These are phyloP conservation scores for Lodderomyces parapsilosis DNA, from an alignment of 1,139 yeast species.

Conservation along the genomic window DNA sequence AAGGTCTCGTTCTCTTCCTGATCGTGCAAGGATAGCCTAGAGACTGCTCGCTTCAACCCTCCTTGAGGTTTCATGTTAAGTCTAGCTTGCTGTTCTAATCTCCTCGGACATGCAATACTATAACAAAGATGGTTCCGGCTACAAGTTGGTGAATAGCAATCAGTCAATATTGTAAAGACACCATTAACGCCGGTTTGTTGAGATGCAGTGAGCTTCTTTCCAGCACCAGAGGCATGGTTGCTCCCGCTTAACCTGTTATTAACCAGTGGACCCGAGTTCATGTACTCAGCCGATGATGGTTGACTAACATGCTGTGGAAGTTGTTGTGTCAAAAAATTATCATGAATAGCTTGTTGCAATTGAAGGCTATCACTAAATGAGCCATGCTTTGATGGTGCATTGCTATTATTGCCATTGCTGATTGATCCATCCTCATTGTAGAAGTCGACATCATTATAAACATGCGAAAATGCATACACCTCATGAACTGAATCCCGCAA, in stretches of 20 bases:
- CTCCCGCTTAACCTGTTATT: constrained; percentile 2
- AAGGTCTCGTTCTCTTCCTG: constrained; percentile 83
- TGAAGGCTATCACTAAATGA: constrained; percentile 24
- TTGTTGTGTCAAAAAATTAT: constrained; percentile 21
- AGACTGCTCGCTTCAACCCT: constrained; percentile 80
- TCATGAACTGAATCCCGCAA: constrained; percentile 85
- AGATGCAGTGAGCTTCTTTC: constrained; percentile 15
- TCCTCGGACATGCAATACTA: constrained; percentile 95
- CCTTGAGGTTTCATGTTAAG: constrained; percentile 87
- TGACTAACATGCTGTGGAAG: constrained; percentile 16
- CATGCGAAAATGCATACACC: constrained; percentile 81
- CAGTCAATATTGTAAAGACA: constrained; percentile 87
- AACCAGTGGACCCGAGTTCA: constrained; percentile 3
- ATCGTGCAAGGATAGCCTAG: constrained; percentile 71
- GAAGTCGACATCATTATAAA: constrained; percentile 41
- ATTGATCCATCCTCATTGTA: constrained; percentile 28
- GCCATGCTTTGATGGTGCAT: constrained; percentile 29
- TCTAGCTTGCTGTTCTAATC: constrained; percentile 94
- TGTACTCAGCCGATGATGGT: constrained; percentile 8
- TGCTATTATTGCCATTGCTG: constrained; percentile 17
- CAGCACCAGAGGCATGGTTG: constrained; percentile 4
- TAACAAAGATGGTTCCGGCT: constrained; percentile 85
- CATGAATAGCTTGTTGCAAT: constrained; percentile 15
- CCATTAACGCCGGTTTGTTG: constrained; percentile 64
- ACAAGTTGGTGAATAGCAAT: constrained; percentile 96